Conservation (phyloP, 176 grass and related monocot species). For the Pharus latifolius region DNA sequence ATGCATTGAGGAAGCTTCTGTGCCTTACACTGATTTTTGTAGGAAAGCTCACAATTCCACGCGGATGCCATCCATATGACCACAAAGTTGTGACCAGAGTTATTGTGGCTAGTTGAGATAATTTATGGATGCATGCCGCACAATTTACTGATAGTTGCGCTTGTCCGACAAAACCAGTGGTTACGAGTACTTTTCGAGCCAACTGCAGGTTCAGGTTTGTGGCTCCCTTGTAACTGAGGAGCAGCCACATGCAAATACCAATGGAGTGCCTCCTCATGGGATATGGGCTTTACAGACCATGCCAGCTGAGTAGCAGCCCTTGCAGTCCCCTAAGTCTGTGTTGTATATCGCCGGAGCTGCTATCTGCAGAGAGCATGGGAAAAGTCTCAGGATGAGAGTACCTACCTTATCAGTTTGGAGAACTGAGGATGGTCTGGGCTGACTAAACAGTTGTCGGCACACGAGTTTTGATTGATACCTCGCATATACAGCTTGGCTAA, state of each 20-base stretch:
- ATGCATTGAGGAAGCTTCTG: constrained; percentile 47
- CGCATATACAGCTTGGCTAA: neutral
- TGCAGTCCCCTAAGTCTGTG: constrained; percentile 63
- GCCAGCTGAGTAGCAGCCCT: constrained; percentile 52
- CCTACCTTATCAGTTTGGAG: neutral
- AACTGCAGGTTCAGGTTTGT: constrained; percentile 71
- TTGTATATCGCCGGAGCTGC: constrained; percentile 64
- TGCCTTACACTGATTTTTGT: constrained; percentile 74
- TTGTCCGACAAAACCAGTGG: neutral
- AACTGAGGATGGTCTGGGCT: neutral
- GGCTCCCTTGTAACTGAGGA: constrained; percentile 81
- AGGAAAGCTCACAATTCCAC: constrained; percentile 64
- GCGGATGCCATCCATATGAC: constrained; percentile 71
- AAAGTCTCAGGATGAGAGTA: neutral
- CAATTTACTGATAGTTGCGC: neutral
- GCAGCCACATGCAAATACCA: constrained; percentile 60
- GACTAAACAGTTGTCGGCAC: neutral
- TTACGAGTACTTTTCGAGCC: neutral
- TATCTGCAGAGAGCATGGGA: constrained; percentile 85
- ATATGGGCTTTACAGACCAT: constrained; percentile 59
- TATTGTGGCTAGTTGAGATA: constrained; percentile 70
- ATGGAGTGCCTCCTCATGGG: constrained; percentile 81
- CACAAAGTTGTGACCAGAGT: constrained; percentile 40
- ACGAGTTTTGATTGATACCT: neutral
- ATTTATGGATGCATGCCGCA: neutral